phyloP scores from a whole-genome alignment of 352 stramenopile genomes.

The Phytophthora pistaciae region DNA sequence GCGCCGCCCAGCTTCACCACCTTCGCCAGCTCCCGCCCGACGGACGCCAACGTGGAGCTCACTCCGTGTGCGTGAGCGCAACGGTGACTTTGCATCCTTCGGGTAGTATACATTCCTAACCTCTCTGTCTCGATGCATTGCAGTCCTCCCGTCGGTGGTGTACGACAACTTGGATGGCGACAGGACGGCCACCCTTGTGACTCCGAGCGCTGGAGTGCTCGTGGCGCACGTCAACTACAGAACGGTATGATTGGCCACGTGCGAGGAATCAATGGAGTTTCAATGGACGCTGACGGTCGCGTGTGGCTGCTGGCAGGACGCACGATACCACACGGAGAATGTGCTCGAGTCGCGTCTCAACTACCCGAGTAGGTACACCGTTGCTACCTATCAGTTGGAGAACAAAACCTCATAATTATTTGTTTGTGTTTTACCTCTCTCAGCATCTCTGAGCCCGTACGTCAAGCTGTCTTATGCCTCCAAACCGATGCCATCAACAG shows the following conservation, averaged over 20 bases:
- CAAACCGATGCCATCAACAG: slow-evolving; percentile 41
- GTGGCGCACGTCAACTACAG: slow-evolving; percentile 63
- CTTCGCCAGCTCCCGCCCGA: slow-evolving; percentile 24
- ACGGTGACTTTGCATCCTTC: neutral
- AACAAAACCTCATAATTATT: no score
- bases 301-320: slow-evolving; percentile 36
- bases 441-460: slow-evolving; percentile 46
- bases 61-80: slow-evolving; percentile 22
- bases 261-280: neutral
- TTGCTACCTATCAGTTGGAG: neutral
- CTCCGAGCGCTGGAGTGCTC: slow-evolving; percentile 51
- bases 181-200: slow-evolving; percentile 45
- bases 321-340: slow-evolving; percentile 65
- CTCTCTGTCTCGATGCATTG: neutral
- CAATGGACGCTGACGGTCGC: neutral
- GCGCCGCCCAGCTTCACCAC: slow-evolving; percentile 18
- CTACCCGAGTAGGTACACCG: slow-evolving; percentile 42
- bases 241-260: slow-evolving; percentile 28
- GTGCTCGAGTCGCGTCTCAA: slow-evolving; percentile 59
- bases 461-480: slow-evolving; percentile 60
- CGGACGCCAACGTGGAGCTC: slow-evolving; percentile 30
- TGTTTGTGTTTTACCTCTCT: neutral
- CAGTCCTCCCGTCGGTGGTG: slow-evolving; percentile 56
- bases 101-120: no score
- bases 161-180: slow-evolving; percentile 69